phyloP scores from a whole-genome alignment of 495 filamentous ascomycete genomes.

The Neurospora sublineolata region DNA sequence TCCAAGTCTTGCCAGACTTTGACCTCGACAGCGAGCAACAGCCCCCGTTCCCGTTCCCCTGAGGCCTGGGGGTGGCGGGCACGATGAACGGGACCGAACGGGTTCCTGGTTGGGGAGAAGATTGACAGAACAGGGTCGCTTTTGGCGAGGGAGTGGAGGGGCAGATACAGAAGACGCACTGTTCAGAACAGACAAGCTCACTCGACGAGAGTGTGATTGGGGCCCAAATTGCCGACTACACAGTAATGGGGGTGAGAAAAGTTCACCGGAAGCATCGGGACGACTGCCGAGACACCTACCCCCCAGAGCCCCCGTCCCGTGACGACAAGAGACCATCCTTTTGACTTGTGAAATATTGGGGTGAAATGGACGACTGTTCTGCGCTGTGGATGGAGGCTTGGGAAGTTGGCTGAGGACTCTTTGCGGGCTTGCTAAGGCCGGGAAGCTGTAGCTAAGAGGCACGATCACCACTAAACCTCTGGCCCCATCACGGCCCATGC shows the following conservation, averaged over 20 bases:
- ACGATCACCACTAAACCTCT: neutral
- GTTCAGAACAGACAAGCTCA: neutral
- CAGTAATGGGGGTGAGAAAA: neutral
- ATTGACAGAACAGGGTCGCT: neutral
- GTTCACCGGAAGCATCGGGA: neutral
- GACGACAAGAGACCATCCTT: neutral
- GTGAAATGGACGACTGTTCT: neutral
- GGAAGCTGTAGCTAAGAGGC: constrained; percentile 5
- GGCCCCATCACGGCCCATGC: neutral
- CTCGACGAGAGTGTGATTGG: constrained; percentile 9
- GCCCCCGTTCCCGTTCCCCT: neutral
- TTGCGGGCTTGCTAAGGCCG: neutral
- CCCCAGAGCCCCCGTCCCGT: neutral
- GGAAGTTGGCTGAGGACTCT: neutral
- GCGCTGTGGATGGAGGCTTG: neutral
- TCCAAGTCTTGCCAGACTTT: neutral
- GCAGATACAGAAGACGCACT: neutral
- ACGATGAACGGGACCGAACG: neutral
- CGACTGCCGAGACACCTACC: neutral
- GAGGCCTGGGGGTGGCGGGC: neutral
- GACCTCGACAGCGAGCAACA: neutral
- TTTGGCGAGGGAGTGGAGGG: neutral
- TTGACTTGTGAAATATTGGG: neutral
- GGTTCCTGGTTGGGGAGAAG: neutral
- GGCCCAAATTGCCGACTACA: constrained; percentile 3